Evolutionary conservation across 2,329 filamentous ascomycete genomes (phyloP).

Genomic region (Emericellopsis cladophorae): DNA sequence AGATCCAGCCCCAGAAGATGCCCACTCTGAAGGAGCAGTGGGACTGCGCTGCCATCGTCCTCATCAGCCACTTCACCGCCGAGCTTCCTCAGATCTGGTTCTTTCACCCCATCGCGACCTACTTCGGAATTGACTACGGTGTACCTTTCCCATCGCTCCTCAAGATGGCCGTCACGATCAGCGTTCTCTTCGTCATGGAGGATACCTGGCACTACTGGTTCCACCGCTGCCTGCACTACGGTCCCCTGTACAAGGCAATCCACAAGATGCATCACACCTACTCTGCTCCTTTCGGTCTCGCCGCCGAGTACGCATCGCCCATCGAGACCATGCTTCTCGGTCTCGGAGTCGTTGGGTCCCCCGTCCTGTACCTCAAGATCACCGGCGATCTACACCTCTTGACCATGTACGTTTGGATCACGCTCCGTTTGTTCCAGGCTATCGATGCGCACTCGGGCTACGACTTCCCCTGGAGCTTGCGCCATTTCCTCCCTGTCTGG

Average conservation of each 20-base stretch:
- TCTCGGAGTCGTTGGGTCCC: conserved; percentile 69
- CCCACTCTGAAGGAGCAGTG: conserved; percentile 90
- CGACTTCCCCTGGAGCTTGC: conserved; percentile 95
- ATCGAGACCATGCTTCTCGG: conserved; percentile 95
- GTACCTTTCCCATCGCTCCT: conserved; percentile 78
- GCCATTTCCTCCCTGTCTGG: conserved; percentile 96
- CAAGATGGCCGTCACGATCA: conserved; percentile 86
- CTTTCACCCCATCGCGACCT: conserved; percentile 94
- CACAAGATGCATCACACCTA: conserved; percentile 99
- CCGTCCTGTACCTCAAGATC: conserved; percentile 71
- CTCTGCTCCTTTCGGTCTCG: conserved; percentile 90
- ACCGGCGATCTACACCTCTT: conserved; percentile 85
- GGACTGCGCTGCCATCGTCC: conserved; percentile 84
- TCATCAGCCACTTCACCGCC: conserved; percentile 93
- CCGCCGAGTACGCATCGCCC: conserved; percentile 93
- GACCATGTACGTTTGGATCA: conserved; percentile 97
- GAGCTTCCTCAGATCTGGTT: conserved; percentile 98
- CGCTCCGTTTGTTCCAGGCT: conserved; percentile 86
- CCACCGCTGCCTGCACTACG: conserved; percentile 87
- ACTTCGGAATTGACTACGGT: conserved; percentile 74
- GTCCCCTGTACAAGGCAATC: conserved; percentile 86
- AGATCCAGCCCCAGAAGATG: conserved; percentile 83
- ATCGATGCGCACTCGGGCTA: conserved; percentile 97
- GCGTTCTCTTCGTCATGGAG: conserved; percentile 89
- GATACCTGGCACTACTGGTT: conserved; percentile 98